These are phyloP conservation scores for Hericium alpestre DNA, from an alignment of 768 basidiomycete genomes.

Conservation along the genomic window DNA sequence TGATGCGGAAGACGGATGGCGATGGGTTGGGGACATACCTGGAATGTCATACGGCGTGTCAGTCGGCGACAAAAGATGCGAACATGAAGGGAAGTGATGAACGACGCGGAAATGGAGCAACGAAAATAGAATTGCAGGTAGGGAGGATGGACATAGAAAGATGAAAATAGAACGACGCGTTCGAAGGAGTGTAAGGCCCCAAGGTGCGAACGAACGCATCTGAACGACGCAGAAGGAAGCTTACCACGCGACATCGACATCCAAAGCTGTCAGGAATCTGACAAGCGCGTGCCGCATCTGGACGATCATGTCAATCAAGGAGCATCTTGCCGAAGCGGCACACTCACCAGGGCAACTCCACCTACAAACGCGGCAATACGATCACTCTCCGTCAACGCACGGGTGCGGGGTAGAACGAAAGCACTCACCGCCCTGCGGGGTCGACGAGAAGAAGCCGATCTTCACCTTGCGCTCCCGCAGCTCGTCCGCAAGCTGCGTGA, in stretches of 20 bases:
- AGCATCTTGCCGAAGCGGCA: constrained; percentile 14
- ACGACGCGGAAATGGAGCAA: neutral
- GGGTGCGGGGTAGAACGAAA: constrained; percentile 1
- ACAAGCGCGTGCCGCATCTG: constrained; percentile 93
- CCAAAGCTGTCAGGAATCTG: constrained; percentile 68
- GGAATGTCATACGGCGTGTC: neutral
- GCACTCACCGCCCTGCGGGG: constrained; percentile 78
- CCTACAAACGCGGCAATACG: constrained; percentile 35
- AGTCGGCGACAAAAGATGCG: neutral
- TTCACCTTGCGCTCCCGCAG: constrained; percentile 79
- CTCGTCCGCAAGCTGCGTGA: constrained; percentile 73
- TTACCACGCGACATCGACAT: constrained; percentile 78
- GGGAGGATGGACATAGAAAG: neutral
- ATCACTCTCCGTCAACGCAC: constrained; percentile 11
- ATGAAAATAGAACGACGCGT: neutral
- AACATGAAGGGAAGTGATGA: constrained; percentile 7
- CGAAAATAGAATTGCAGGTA: neutral
- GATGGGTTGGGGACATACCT: constrained; percentile 87
- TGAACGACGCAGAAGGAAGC: constrained; percentile 19
- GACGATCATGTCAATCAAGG: constrained; percentile 2
- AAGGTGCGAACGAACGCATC: neutral
- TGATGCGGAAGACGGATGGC: constrained; percentile 84
- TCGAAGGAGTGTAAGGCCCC: neutral
- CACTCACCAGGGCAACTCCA: constrained; percentile 82
- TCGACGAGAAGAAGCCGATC: constrained; percentile 91